Percentiles rank a stretch among this genome's conserved stretches.
phyloP scores from a whole-genome alignment of 2,329 filamentous ascomycete genomes.

The Clathrospora elynae region DNA sequence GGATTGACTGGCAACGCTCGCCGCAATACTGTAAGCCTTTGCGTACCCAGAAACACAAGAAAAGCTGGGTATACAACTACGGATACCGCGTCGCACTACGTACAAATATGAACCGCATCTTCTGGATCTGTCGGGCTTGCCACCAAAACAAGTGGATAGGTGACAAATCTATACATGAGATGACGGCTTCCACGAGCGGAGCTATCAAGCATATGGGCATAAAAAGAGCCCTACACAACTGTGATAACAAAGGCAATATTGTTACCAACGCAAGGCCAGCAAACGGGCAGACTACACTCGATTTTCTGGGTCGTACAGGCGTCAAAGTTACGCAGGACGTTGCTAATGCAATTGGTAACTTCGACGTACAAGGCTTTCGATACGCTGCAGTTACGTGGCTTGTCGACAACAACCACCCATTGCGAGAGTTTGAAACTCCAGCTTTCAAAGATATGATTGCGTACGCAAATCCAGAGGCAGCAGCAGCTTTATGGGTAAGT shows the following conservation, averaged over 20 bases:
- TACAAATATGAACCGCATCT: slow-evolving; percentile 22
- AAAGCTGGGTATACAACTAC: neutral
- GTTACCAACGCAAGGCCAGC: neutral
- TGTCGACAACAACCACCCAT: slow-evolving; percentile 1
- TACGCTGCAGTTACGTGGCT: neutral
- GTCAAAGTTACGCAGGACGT: neutral
- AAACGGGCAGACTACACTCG: neutral
- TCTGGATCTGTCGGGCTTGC: neutral
- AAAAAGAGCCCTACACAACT: neutral
- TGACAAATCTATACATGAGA: neutral
- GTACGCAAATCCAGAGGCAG: slow-evolving; percentile 3
- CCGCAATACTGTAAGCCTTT: neutral
- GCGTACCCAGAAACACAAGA: neutral
- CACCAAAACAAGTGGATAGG: neutral
- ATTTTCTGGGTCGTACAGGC: neutral
- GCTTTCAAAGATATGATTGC: neutral
- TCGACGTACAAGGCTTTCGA: slow-evolving; percentile 3
- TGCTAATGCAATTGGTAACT: neutral
- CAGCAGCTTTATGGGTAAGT: neutral
- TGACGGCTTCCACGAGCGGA: neutral
- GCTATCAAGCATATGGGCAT: neutral
- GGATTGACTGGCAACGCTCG: slow-evolving; percentile 1
- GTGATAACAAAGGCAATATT: neutral
- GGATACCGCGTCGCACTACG: slow-evolving; percentile 6
- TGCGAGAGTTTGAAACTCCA: slow-evolving; percentile 2